These are phyloP conservation scores for Hanseniaspora jakobsenii DNA, from an alignment of 805 yeast species.

Conservation along the genomic window DNA sequence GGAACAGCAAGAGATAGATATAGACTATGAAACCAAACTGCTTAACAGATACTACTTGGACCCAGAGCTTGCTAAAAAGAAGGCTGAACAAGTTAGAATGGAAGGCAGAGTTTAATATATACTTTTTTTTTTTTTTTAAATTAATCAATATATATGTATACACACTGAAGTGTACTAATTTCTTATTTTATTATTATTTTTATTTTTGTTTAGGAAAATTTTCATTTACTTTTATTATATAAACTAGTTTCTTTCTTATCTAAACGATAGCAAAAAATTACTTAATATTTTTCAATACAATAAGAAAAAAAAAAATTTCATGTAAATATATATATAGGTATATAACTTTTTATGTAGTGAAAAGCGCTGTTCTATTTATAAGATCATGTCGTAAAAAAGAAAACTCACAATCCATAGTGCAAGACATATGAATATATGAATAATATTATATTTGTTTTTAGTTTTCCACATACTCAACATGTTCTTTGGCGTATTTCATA, in stretches of 20 bases:
- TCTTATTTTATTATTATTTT: no score
- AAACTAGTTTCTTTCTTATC: no score
- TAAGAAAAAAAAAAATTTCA: not conserved
- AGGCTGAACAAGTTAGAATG: conserved; percentile 67
- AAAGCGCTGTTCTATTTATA: no score
- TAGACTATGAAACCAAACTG: conserved; percentile 34
- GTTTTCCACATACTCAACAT: conserved; percentile 46
- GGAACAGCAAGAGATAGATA: no score
- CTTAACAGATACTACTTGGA: conserved; percentile 54
- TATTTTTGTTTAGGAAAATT: not conserved
- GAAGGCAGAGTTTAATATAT: conserved; percentile 42
- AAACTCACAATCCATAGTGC: no score
- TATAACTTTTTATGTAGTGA: no score
- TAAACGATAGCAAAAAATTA: no score
- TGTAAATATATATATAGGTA: not conserved
- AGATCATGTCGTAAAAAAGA: no score
- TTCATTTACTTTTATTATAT: not conserved
- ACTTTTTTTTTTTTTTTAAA: not conserved
- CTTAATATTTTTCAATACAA: no score
- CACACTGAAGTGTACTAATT: no score
- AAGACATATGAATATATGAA: no score
- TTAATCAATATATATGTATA: no score
- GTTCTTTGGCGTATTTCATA: conserved; percentile 62
- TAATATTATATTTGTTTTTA: not conserved
- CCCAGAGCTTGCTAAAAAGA: conserved; percentile 66